phyloP scores from a whole-genome alignment of 2,329 filamentous ascomycete species.

The Onygena corvina region DNA sequence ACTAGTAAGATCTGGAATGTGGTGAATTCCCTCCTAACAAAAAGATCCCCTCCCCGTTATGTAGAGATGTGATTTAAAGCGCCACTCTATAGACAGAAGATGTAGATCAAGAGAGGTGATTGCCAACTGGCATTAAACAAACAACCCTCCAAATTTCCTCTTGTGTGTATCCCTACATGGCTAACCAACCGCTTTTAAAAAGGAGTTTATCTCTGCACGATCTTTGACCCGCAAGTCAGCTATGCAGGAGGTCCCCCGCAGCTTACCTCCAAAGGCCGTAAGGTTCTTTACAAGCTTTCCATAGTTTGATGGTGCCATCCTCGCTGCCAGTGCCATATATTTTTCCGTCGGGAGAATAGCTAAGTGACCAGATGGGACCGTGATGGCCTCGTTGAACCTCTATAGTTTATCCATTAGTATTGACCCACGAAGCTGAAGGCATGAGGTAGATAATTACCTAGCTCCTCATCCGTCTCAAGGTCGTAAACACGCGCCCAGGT shows the following conservation, averaged over 20 bases:
- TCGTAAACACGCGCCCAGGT: constrained; percentile 96
- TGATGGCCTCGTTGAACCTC: constrained; percentile 96
- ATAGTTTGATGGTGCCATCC: constrained; percentile 92
- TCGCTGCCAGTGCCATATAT: constrained; percentile 93
- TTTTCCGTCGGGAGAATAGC: constrained; percentile 90
- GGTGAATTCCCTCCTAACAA: not conserved
- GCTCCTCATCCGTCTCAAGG: constrained; percentile 68
- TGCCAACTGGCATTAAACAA: not conserved
- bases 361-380: constrained; percentile 90
- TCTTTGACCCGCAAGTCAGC: not conserved
- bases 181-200: constrained; percentile 1
- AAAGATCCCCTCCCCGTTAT: not conserved
- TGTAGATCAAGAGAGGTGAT: constrained; percentile 1
- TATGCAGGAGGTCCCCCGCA: not conserved
- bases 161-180: not conserved
- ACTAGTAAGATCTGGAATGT: not conserved
- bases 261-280: constrained; percentile 53
- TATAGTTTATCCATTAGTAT: constrained; percentile 24
- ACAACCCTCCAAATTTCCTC: not conserved
- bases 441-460: constrained; percentile 43
- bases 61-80: not conserved
- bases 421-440: not conserved
- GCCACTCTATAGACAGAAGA: not conserved
- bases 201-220: not conserved
- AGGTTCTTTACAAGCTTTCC: constrained; percentile 54